Evolutionary conservation across 805 yeast species (phyloP), one percentile per base, ranked within the genome.

Genomic region (Saccharomyces eubayanus): DNA sequence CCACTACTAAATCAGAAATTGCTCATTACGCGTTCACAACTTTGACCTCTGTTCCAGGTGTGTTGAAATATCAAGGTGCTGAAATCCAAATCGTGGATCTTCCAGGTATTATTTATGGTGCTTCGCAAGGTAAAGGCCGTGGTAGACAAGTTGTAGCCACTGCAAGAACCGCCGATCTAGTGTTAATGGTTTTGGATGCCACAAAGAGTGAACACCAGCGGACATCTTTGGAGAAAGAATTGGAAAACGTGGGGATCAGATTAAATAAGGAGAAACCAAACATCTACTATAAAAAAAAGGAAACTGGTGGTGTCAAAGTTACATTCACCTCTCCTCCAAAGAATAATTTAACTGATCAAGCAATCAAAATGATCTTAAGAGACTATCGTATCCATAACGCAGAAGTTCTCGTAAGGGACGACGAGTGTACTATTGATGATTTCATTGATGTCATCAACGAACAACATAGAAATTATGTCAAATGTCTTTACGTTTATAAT

Each of bases 121-220:
- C 98, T 3, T 79, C 95, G 36, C 96, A 89, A 67, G 98, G 98
- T 64, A 91, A 91, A 71, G 99, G 99, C 62, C 82, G 99, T 70
- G 98, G 98, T 54, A 80, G 96, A 63, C 98, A 94, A 70, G 98
- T 94, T 46, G 91, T 92, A 59, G 87, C 98, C 1, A 94, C 97
- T 0, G 96, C 97, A 0, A 85, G 94, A 69, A 92, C 98, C 0
- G 90, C 97, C 0, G 98, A 94, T 66, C 74, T 92, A 65, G 85
- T 92, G 57, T 73, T 92, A 65, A 94, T 92, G 96, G 90, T 92
- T 53, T 73, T 92, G 59, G 99, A 92, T 72, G 97, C 98, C 1
- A 92, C 99, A 1, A 94, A 94, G 68, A 88, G 96, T 29, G 84
- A 83, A 29, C 90, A 91, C 62, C 99, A 92, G 70, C 77, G 97